Evolutionary conservation across 2,329 filamentous ascomycete species (phyloP).

Genomic region (Fusarium albidum): DNA sequence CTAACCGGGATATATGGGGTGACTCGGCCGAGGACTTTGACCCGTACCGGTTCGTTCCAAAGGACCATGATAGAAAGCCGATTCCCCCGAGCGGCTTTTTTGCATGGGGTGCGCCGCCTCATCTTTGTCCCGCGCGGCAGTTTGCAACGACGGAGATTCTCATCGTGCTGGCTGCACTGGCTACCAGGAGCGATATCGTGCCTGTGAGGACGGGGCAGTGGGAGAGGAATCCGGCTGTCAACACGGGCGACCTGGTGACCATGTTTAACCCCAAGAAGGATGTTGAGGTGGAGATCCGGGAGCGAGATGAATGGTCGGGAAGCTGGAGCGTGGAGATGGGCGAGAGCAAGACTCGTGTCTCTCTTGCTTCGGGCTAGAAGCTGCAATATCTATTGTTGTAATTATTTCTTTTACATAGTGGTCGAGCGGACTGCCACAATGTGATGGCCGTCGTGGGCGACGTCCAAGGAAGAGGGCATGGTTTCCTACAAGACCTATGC

Average conservation of each 20-base stretch:
- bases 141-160: slow-evolving; percentile 42
- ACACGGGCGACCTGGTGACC: slow-evolving; percentile 11
- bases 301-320: slow-evolving; percentile 21
- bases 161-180: slow-evolving; percentile 28
- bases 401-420: too few species aligned
- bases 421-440: too few species aligned
- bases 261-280: slow-evolving; percentile 28
- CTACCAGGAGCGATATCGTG: slow-evolving; percentile 3
- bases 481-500: too few species aligned
- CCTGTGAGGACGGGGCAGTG: not conserved
- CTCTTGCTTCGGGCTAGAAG: slow-evolving; percentile 37
- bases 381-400: too few species aligned
- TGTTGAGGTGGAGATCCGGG: slow-evolving; percentile 15
- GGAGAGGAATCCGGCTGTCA: slow-evolving; percentile 13
- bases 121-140: slow-evolving; percentile 42
- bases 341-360: slow-evolving; percentile 34
- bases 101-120: slow-evolving; percentile 41
- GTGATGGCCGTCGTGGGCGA: too few species aligned
- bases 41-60: slow-evolving; percentile 25
- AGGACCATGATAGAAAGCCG: slow-evolving; percentile 14
- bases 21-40: slow-evolving; percentile 35
- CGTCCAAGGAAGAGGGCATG: too few species aligned
- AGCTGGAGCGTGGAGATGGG: slow-evolving; percentile 36
- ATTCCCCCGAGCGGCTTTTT: slow-evolving; percentile 45
- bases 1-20: slow-evolving; percentile 46